Percentiles rank a stretch among this genome's conserved stretches.
Conservation (phyloP, 306 rosid species). For the Myrica gale region DNA sequence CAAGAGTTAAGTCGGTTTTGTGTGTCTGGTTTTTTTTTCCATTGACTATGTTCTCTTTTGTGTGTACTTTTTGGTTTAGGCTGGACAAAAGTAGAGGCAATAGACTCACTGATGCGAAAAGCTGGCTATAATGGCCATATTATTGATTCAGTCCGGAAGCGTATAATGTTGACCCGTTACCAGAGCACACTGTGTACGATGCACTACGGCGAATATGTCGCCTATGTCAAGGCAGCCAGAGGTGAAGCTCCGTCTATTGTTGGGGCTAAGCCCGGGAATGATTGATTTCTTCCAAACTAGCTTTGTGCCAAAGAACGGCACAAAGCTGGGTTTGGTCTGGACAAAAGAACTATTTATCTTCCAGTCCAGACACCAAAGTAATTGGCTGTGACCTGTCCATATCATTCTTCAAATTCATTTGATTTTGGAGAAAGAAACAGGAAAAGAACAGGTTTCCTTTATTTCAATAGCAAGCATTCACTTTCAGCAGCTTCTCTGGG, state of each 20-base stretch:
- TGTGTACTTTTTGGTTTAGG: conserved; percentile 46
- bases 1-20: neutral
- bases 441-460: conserved; percentile 8
- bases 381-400: conserved; percentile 31
- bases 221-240: conserved; percentile 59
- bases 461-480: neutral
- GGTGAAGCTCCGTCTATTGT: conserved; percentile 55
- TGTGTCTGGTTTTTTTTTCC: neutral
- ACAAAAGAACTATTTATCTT: conserved; percentile 27
- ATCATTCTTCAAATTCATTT: conserved; percentile 53
- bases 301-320: conserved; percentile 27
- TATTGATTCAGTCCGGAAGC: conserved; percentile 59
- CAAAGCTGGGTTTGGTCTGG: conserved; percentile 22
- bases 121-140: conserved; percentile 75
- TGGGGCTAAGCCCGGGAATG: conserved; percentile 52
- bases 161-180: conserved; percentile 69
- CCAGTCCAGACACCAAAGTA: conserved; percentile 30
- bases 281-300: conserved; percentile 32
- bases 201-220: conserved; percentile 70
- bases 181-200: conserved; percentile 82
- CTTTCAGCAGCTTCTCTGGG: conserved; percentile 18
- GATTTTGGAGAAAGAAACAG: conserved; percentile 50
- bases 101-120: conserved; percentile 86
- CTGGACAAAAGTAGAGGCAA: conserved; percentile 83
- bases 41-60: neutral